A percentile compares a stretch with the other conserved stretches of the same genome.
Conservation (phyloP, 148 eudicot species). For the Rhododendron vialii region DNA sequence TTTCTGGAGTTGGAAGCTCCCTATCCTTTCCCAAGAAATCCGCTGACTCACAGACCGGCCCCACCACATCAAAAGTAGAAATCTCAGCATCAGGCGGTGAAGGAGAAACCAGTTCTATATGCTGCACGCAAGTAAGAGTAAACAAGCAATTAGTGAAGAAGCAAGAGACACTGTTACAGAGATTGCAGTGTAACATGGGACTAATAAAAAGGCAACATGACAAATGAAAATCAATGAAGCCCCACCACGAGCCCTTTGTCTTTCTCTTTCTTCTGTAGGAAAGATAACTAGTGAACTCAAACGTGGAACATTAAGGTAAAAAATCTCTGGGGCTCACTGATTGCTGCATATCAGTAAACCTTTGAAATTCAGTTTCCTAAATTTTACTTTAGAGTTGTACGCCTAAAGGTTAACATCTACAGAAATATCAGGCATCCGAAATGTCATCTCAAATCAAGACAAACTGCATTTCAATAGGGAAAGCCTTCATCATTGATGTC, state of each 20-base stretch:
- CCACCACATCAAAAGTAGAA: constrained; percentile 80
- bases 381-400: not conserved
- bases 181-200: not conserved
- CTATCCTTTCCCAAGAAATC: constrained; percentile 98
- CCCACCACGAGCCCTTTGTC: not conserved
- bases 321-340: not conserved
- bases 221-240: not conserved
- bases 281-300: not conserved
- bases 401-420: not conserved
- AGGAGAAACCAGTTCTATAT: constrained; percentile 88
- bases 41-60: constrained; percentile 97
- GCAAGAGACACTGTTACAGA: not conserved
- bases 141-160: not conserved
- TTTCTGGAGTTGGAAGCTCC: constrained; percentile 67
- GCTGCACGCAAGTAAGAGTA: constrained; percentile 40
- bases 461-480: not conserved
- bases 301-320: not conserved
- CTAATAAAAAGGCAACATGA: not conserved
- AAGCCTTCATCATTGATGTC: not conserved
- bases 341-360: not conserved
- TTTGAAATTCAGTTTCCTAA: not conserved
- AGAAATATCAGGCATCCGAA: not conserved
- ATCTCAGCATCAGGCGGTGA: constrained; percentile 50
- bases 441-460: not conserved
- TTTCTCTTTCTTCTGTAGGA: not conserved